A percentile compares a stretch with the other conserved stretches of the same genome.
Evolutionary conservation across 169 alveolate genomes (phyloP).

Genomic region (Plasmodium berghei): DNA sequence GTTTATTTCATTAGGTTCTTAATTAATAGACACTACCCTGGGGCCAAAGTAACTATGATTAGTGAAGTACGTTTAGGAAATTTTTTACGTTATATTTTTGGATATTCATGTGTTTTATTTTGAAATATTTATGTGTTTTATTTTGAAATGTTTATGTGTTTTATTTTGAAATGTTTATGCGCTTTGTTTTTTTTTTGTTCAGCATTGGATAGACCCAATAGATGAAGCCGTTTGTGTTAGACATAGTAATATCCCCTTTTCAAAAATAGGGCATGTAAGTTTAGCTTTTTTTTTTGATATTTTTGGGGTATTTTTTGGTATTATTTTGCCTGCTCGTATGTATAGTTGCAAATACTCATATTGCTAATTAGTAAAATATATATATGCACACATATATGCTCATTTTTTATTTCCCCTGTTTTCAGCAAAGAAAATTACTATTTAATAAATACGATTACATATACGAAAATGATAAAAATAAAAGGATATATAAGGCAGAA

Average conservation of each 20-base stretch:
- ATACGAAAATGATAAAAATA: constrained; percentile 66
- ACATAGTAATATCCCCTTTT: constrained; percentile 64
- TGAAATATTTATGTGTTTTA: constrained; percentile 1
- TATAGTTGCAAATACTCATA: background rate
- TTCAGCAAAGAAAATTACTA: constrained; percentile 55
- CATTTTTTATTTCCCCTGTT: background rate
- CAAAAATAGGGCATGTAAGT: constrained; percentile 65
- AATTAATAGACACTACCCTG: constrained; percentile 70
- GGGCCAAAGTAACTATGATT: constrained; percentile 63
- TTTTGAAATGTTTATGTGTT: background rate
- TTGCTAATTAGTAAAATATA: background rate
- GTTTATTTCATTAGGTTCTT: constrained; percentile 6
- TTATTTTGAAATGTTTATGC: background rate
- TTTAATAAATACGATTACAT: constrained; percentile 65
- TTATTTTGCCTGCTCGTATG: background rate
- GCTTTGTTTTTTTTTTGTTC: constrained; percentile 2
- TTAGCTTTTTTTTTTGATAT: background rate
- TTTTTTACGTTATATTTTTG: background rate
- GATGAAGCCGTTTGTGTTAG: constrained; percentile 55
- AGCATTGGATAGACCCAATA: constrained; percentile 76
- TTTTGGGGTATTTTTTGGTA: constrained; percentile 6
- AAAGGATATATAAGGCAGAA: constrained; percentile 50
- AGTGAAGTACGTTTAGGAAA: constrained; percentile 29
- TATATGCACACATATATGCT: background rate
- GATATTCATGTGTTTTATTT: background rate